phyloP scores from a whole-genome alignment of 768 basidiomycete species.

The Xanthoconium purpureum region DNA sequence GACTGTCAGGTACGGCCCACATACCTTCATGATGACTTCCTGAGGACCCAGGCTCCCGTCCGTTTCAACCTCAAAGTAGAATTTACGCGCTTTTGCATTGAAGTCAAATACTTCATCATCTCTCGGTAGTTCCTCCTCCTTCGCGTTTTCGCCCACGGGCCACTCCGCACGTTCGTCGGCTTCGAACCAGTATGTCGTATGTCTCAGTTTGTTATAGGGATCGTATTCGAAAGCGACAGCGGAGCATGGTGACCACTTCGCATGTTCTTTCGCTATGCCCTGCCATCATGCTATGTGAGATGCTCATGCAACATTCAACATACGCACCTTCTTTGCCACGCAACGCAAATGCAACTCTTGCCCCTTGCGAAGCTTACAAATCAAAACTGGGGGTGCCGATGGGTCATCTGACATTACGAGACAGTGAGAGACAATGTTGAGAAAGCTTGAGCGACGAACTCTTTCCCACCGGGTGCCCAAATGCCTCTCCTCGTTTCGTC shows the following conservation, averaged over 20 bases:
- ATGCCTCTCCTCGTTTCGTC: conserved; percentile 65
- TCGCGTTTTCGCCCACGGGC: conserved; percentile 85
- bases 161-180: conserved; percentile 78
- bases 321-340: conserved; percentile 85
- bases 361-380: conserved; percentile 91
- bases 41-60: conserved; percentile 87
- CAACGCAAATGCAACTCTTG: conserved; percentile 86
- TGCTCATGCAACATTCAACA: neutral
- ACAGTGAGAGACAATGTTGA: conserved; percentile 5
- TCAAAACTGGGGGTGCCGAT: conserved; percentile 64
- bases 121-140: conserved; percentile 75
- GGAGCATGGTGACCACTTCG: conserved; percentile 97
- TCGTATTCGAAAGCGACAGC: conserved; percentile 97
- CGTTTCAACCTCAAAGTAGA: conserved; percentile 94
- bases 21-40: conserved; percentile 83
- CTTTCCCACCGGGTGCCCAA: conserved; percentile 85
- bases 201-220: conserved; percentile 93
- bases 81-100: conserved; percentile 81
- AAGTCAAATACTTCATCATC: conserved; percentile 87
- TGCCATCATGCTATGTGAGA: conserved; percentile 30
- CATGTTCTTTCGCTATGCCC: conserved; percentile 98
- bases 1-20: neutral
- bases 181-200: conserved; percentile 96
- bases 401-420: conserved; percentile 50
- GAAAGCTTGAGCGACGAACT: conserved; percentile 41